Conservation (phyloP, 2,329 filamentous ascomycete genomes). For the Fusarium hainanense region DNA sequence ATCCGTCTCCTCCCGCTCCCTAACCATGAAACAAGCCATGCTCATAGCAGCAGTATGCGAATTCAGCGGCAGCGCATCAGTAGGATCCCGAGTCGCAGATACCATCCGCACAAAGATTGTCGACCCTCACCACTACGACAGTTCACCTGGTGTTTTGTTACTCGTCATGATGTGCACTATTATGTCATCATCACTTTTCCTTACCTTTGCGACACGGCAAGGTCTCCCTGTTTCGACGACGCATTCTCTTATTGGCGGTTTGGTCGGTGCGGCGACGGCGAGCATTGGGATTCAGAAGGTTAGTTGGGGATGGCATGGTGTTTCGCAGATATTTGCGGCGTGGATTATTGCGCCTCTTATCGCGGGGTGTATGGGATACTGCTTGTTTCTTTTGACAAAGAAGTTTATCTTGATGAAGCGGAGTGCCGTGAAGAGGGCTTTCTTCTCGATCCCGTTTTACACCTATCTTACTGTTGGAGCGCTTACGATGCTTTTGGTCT, state of each 20-base stretch:
- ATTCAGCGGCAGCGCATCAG: slow-evolving; percentile 68
- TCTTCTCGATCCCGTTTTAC: slow-evolving; percentile 53
- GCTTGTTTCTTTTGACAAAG: slow-evolving; percentile 52
- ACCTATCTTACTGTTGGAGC: slow-evolving; percentile 53
- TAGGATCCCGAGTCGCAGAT: slow-evolving; percentile 69
- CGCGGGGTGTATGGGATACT: slow-evolving; percentile 48
- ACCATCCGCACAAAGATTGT: slow-evolving; percentile 69
- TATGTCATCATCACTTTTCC: slow-evolving; percentile 61
- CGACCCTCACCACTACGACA: slow-evolving; percentile 60
- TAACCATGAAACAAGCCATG: slow-evolving; percentile 71
- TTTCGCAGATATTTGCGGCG: slow-evolving; percentile 54
- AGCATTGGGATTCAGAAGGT: slow-evolving; percentile 52
- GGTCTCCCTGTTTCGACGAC: slow-evolving; percentile 67
- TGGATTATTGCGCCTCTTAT: slow-evolving; percentile 53
- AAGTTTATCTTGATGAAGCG: slow-evolving; percentile 45
- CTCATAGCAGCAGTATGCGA: slow-evolving; percentile 68
- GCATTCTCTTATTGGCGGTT: slow-evolving; percentile 60
- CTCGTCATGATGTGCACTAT: slow-evolving; percentile 66
- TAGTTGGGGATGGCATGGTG: slow-evolving; percentile 53
- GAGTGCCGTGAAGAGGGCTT: slow-evolving; percentile 49
- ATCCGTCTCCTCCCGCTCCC: slow-evolving; percentile 75
- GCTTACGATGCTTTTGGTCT: slow-evolving; percentile 64
- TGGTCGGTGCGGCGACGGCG: slow-evolving; percentile 52
- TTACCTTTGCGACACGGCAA: slow-evolving; percentile 62
- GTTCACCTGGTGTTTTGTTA: slow-evolving; percentile 65